Percentiles rank a stretch among this genome's conserved stretches.
phyloP scores from a whole-genome alignment of 2,329 filamentous ascomycete genomes.

The Tolypocladium amazonense region DNA sequence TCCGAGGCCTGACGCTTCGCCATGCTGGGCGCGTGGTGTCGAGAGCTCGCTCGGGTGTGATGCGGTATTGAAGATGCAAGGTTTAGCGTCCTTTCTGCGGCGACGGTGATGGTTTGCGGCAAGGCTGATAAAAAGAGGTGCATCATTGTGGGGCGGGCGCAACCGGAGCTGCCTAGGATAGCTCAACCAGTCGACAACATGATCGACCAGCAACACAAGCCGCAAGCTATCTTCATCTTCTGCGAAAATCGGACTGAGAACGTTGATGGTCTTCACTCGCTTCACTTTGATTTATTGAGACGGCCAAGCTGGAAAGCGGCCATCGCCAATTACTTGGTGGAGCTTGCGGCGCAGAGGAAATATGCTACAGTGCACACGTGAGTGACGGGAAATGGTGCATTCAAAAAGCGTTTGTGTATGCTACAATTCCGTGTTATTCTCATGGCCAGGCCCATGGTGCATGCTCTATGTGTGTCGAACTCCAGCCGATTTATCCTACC shows the following conservation, averaged over 20 bases:
- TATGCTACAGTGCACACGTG: too few relatives aligned
- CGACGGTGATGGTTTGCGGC: not conserved
- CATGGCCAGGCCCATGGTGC: not conserved
- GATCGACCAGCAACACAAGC: not conserved
- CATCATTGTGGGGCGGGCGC: conserved; percentile 4
- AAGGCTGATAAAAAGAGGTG: conserved; percentile 5
- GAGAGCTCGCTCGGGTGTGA: not conserved
- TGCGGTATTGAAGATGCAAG: not conserved
- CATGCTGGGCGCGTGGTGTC: conserved; percentile 14
- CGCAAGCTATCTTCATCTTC: not conserved
- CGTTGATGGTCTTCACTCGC: not conserved
- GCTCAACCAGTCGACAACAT: not conserved
- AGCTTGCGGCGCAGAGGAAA: not conserved
- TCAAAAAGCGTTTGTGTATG: not conserved
- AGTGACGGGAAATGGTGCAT: not conserved
- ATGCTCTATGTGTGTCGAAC: not conserved
- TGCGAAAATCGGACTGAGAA: not conserved
- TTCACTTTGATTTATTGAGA: not conserved
- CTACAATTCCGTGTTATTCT: not conserved
- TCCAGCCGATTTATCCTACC: not conserved
- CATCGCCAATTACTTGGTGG: not conserved
- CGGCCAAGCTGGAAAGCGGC: not conserved
- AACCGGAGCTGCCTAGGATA: not conserved
- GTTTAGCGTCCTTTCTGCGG: not conserved
- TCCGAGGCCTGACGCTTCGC: conserved; percentile 51